Conservation (phyloP, 2,329 filamentous ascomycete genomes). For the Arachnopeziza araneosa region DNA sequence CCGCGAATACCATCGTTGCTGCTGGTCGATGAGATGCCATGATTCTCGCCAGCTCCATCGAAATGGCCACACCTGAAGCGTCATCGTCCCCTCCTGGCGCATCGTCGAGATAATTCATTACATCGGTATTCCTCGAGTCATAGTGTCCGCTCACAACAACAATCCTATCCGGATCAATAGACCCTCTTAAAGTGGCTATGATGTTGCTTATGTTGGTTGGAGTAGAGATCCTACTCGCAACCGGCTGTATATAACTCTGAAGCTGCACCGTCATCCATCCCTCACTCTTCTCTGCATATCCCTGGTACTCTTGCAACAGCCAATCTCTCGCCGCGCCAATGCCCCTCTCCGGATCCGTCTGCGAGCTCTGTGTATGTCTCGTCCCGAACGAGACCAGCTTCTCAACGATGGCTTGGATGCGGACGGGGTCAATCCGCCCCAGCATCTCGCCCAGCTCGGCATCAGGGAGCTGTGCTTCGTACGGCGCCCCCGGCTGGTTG, state of each 20-base stretch:
- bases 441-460: conserved; percentile 14
- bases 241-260: conserved; percentile 45
- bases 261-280: conserved; percentile 46
- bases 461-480: conserved; percentile 17
- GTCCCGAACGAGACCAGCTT: conserved; percentile 53
- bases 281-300: conserved; percentile 42
- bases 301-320: conserved; percentile 45
- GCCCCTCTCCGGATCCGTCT: conserved; percentile 44
- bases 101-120: conserved; percentile 45
- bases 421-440: conserved; percentile 27
- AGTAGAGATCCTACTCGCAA: conserved; percentile 42
- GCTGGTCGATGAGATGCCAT: conserved; percentile 42
- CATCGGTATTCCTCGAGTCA: conserved; percentile 45
- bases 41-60: conserved; percentile 50
- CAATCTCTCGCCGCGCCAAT: conserved; percentile 53
- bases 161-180: conserved; percentile 40
- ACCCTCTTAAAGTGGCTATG: conserved; percentile 45
- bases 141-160: conserved; percentile 42
- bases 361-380: conserved; percentile 48
- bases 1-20: conserved; percentile 50
- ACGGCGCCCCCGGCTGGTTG: conserved; percentile 7
- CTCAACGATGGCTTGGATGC: conserved; percentile 45
- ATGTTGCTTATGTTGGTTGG: conserved; percentile 50
- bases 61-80: conserved; percentile 48
- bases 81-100: conserved; percentile 55